A percentile compares a stretch with the other conserved stretches of the same genome.
These are phyloP conservation scores for Incumbomyces lentus DNA, from an alignment of 2,329 filamentous ascomycete species.

Conservation along the genomic window DNA sequence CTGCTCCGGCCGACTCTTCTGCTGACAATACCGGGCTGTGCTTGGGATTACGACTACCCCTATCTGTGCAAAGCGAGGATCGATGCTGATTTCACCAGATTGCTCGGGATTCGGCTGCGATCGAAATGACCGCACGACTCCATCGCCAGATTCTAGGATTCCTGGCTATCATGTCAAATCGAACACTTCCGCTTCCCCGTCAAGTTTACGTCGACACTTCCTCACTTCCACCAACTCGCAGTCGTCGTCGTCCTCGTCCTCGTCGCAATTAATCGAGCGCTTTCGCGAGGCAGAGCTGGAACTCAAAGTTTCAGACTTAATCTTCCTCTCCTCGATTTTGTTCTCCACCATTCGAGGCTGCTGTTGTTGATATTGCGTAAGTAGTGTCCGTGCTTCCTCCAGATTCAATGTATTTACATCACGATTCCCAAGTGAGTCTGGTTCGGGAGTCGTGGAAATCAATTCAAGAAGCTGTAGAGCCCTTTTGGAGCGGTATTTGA, in stretches of 20 bases:
- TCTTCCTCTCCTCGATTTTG: not conserved
- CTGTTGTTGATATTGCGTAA: not conserved
- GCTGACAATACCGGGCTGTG: no score
- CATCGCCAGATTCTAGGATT: not conserved
- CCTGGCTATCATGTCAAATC: not conserved
- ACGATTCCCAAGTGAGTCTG: not conserved
- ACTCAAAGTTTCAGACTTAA: not conserved
- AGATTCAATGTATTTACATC: conserved; percentile 1
- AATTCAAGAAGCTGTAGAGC: conserved; percentile 1
- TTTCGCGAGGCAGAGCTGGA: not conserved
- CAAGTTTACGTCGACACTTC: not conserved
- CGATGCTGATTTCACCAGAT: no score
- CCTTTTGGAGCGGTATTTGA: conserved; percentile 1
- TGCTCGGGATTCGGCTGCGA: no score
- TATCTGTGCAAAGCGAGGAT: no score
- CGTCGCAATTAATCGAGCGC: not conserved
- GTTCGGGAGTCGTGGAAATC: not conserved
- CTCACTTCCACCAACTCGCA: conserved; percentile 1
- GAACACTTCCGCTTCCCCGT: not conserved
- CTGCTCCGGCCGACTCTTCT: no score
- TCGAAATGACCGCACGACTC: not conserved
- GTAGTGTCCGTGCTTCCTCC: not conserved
- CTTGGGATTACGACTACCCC: no score
- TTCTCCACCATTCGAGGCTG: not conserved
- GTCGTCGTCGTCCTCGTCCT: not conserved